A percentile compares a stretch with the other conserved stretches of the same genome.
These are phyloP conservation scores for Ophiostoma quercus DNA, from an alignment of 2,329 filamentous ascomycete genomes.

Conservation along the genomic window DNA sequence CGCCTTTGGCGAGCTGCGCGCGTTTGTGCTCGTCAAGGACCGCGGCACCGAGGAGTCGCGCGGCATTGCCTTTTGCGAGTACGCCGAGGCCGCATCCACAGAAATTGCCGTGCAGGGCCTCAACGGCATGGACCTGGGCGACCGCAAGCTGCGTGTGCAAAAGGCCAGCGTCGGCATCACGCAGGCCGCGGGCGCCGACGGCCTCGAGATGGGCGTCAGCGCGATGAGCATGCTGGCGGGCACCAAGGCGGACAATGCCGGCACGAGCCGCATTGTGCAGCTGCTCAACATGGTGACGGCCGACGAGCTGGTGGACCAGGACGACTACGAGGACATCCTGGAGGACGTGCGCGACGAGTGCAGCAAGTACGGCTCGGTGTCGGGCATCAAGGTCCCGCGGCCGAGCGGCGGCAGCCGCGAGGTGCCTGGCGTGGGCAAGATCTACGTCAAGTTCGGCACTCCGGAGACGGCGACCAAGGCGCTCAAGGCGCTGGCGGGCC, in stretches of 20 bases:
- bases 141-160: slow-evolving; percentile 75
- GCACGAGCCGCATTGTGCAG: slow-evolving; percentile 79
- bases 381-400: slow-evolving; percentile 89
- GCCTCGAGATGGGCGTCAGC: slow-evolving; percentile 91
- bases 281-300: slow-evolving; percentile 97
- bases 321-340: slow-evolving; percentile 93
- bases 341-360: slow-evolving; percentile 94
- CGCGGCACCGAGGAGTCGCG: slow-evolving; percentile 77
- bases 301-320: slow-evolving; percentile 86
- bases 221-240: slow-evolving; percentile 97
- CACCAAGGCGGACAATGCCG: slow-evolving; percentile 68
- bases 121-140: slow-evolving; percentile 88
- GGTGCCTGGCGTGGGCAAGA: slow-evolving; percentile 89
- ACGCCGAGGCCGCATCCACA: slow-evolving; percentile 69
- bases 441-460: slow-evolving; percentile 88
- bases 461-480: slow-evolving; percentile 76
- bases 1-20: slow-evolving; percentile 88
- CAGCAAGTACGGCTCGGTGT: slow-evolving; percentile 76
- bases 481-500: slow-evolving; percentile 79
- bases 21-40: slow-evolving; percentile 87
- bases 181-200: slow-evolving; percentile 86
- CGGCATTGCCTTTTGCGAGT: slow-evolving; percentile 97
- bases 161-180: slow-evolving; percentile 90
- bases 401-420: slow-evolving; percentile 78
- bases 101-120: slow-evolving; percentile 84